A percentile compares a stretch with the other conserved stretches of the same genome.
Evolutionary conservation across 768 basidiomycete genomes (phyloP).

Genomic region (Rhodotorula graminis): DNA sequence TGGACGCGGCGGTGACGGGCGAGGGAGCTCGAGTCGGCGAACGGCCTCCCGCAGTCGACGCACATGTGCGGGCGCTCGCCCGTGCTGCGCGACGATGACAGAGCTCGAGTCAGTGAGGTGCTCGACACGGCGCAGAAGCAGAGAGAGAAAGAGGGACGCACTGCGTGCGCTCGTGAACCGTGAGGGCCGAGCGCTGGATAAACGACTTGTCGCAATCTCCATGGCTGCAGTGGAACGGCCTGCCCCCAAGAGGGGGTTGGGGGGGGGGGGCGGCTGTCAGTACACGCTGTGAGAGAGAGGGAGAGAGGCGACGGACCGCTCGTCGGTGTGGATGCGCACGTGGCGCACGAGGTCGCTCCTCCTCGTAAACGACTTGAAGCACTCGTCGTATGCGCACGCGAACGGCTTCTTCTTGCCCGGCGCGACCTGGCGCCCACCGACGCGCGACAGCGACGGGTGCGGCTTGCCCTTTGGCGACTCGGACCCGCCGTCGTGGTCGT

Average conservation of each 20-base stretch:
- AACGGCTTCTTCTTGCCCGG: slow-evolving; percentile 33
- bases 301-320: slow-evolving; percentile 46
- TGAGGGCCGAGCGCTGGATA: slow-evolving; percentile 72
- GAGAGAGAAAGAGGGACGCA: slow-evolving; percentile 45
- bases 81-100: slow-evolving; percentile 46
- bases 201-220: slow-evolving; percentile 41
- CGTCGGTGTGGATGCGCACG: slow-evolving; percentile 50
- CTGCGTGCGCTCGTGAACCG: slow-evolving; percentile 80
- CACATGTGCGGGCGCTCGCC: slow-evolving; percentile 87
- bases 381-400: slow-evolving; percentile 41
- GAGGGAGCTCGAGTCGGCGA: slow-evolving; percentile 6
- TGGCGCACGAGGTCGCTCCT: slow-evolving; percentile 49
- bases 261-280: too few species aligned
- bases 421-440: too few species aligned
- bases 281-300: too few species aligned
- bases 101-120: not conserved
- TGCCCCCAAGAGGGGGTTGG: too few species aligned
- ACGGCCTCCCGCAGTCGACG: slow-evolving; percentile 49
- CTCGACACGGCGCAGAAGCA: not conserved
- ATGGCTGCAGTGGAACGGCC: slow-evolving; percentile 45
- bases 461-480: too few species aligned
- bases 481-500: not conserved
- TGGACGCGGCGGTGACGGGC: slow-evolving; percentile 1
- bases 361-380: slow-evolving; percentile 48
- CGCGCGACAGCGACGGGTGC: too few species aligned